Evolutionary conservation across 164 flowering plant genomes (phyloP).

Genomic region (Vitis rupestris): DNA sequence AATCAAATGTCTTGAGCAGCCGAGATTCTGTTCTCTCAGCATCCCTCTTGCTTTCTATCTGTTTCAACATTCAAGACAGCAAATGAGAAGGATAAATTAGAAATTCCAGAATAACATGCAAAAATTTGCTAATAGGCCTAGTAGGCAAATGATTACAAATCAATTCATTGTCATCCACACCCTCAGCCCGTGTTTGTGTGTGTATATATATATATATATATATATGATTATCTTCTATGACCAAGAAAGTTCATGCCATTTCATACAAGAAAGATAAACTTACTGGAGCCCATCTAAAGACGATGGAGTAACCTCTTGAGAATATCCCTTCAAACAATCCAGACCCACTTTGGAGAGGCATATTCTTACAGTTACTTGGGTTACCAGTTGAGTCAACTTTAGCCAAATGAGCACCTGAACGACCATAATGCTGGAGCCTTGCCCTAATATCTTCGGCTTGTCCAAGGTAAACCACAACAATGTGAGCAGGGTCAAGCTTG

Average conservation of each 20-base stretch:
- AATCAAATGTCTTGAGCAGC: constrained; percentile 61
- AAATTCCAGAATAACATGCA: not conserved
- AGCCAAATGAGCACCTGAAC: constrained; percentile 80
- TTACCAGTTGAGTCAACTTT: constrained; percentile 27
- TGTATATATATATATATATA: too few relatives aligned
- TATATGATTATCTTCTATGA: too few relatives aligned
- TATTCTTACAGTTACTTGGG: constrained; percentile 9
- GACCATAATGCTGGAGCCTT: constrained; percentile 72
- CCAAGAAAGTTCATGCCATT: constrained; percentile 5
- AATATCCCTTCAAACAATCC: constrained; percentile 69
- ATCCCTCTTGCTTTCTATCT: constrained; percentile 59
- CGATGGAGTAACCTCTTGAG: constrained; percentile 59
- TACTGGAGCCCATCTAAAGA: constrained; percentile 89
- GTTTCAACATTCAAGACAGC: constrained; percentile 14
- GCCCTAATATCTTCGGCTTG: constrained; percentile 72
- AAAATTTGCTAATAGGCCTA: not conserved
- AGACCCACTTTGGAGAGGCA: constrained; percentile 23
- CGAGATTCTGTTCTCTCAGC: constrained; percentile 60
- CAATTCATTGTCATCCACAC: not conserved
- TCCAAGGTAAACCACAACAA: constrained; percentile 71
- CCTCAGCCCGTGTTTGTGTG: not conserved
- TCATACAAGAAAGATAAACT: constrained; percentile 21
- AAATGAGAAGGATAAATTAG: not conserved
- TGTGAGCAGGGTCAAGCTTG: constrained; percentile 35
- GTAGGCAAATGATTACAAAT: not conserved